These are phyloP conservation scores for Leucosporidium yakuticum DNA, from an alignment of 768 basidiomycete genomes.

Conservation along the genomic window DNA sequence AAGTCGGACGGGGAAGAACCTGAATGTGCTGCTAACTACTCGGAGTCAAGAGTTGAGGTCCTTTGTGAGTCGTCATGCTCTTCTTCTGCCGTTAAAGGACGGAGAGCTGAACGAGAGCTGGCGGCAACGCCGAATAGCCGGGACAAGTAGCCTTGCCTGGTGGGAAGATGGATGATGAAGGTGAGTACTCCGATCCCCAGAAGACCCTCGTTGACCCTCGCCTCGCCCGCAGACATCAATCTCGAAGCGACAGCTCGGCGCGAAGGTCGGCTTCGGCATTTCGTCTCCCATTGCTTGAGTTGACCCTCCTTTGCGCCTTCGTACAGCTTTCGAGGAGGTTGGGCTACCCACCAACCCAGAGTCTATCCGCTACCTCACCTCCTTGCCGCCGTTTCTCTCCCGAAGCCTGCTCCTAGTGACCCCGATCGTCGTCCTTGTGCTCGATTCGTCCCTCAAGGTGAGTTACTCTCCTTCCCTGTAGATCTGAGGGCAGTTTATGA, in stretches of 20 bases:
- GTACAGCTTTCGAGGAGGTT: conserved; percentile 36
- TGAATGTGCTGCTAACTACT: conserved; percentile 30
- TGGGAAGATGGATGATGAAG: conserved; percentile 31
- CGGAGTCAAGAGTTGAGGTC: conserved; percentile 15
- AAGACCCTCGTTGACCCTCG: background rate
- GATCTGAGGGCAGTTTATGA: too few relatives aligned
- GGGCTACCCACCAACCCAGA: conserved; percentile 32
- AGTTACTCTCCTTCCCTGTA: background rate
- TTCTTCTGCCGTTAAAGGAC: background rate
- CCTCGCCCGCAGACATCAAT: conserved; percentile 15
- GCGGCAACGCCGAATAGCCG: conserved; percentile 4
- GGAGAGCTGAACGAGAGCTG: background rate
- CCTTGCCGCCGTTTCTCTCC: conserved; percentile 35
- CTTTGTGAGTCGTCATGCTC: conserved; percentile 5
- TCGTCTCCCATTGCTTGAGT: background rate
- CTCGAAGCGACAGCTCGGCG: conserved; percentile 31
- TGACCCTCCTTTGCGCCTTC: background rate
- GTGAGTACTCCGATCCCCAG: background rate
- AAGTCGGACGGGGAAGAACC: conserved; percentile 14
- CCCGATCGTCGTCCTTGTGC: conserved; percentile 29
- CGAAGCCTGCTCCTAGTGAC: conserved; percentile 34
- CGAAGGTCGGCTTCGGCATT: conserved; percentile 11
- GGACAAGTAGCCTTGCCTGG: conserved; percentile 32
- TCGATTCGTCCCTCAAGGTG: conserved; percentile 26
- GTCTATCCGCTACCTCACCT: conserved; percentile 32